phyloP scores from a whole-genome alignment of 2,329 filamentous ascomycete genomes.

The Paradendryphiella salina region DNA sequence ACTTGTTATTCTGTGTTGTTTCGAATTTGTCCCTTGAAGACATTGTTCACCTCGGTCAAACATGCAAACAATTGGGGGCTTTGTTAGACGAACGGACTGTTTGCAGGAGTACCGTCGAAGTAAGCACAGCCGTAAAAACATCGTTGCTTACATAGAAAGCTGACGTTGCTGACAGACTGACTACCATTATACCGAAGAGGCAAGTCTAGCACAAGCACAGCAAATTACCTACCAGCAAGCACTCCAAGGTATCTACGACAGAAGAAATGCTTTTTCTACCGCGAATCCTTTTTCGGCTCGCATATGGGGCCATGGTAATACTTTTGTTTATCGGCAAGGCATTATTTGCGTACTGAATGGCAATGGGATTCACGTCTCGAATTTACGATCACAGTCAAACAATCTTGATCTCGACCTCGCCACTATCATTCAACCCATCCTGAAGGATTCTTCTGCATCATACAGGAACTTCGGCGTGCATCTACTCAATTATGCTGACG shows the following conservation, averaged over 20 bases:
- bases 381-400: slow-evolving; percentile 52
- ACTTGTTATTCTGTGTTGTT: slow-evolving; percentile 65
- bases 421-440: slow-evolving; percentile 16
- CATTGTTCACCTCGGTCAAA: slow-evolving; percentile 59
- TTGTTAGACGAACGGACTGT: slow-evolving; percentile 60
- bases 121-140: slow-evolving; percentile 41
- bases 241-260: slow-evolving; percentile 64
- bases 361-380: slow-evolving; percentile 60
- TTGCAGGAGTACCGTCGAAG: slow-evolving; percentile 62
- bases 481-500: slow-evolving; percentile 42
- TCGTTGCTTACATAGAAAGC: slow-evolving; percentile 10
- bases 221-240: slow-evolving; percentile 56
- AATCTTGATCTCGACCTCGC: slow-evolving; percentile 27
- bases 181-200: slow-evolving; percentile 52
- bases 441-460: slow-evolving; percentile 6
- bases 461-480: slow-evolving; percentile 47
- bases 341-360: slow-evolving; percentile 65
- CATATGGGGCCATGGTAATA: slow-evolving; percentile 62
- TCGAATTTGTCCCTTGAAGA: slow-evolving; percentile 61
- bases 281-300: slow-evolving; percentile 65
- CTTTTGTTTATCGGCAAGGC: slow-evolving; percentile 66
- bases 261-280: slow-evolving; percentile 62
- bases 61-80: slow-evolving; percentile 56
- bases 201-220: slow-evolving; percentile 43
- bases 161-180: slow-evolving; percentile 42